Evolutionary conservation across 257 asterid genomes (phyloP).

Genomic region (Solanum ossicruentum): DNA sequence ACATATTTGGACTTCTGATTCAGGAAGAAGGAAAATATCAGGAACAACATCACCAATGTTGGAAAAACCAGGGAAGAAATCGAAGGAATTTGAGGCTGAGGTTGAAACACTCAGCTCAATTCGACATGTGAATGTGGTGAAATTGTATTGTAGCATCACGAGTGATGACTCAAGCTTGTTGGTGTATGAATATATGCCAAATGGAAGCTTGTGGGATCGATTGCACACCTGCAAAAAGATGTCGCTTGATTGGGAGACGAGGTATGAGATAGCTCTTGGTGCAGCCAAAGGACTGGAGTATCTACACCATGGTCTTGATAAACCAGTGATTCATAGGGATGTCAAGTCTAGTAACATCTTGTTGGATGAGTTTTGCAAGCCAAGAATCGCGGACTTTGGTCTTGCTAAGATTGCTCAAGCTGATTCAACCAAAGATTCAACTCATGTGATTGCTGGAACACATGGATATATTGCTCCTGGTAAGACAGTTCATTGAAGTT

Average conservation of each 20-base stretch:
- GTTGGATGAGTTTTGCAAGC: conserved; percentile 61
- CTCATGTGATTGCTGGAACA: conserved; percentile 75
- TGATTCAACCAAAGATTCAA: conserved; percentile 31
- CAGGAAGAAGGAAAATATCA: neutral
- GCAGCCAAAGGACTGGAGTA: conserved; percentile 87
- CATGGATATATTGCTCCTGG: conserved; percentile 97
- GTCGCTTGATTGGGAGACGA: conserved; percentile 56
- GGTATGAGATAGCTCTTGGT: conserved; percentile 76
- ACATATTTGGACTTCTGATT: conserved; percentile 47
- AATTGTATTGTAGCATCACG: conserved; percentile 62
- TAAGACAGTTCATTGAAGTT: neutral
- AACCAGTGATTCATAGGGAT: conserved; percentile 78
- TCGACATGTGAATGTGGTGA: conserved; percentile 81
- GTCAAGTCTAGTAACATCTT: conserved; percentile 92
- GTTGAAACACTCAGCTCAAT: conserved; percentile 68
- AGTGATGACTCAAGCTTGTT: conserved; percentile 83
- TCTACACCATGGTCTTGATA: conserved; percentile 65
- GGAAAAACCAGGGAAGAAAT: conserved; percentile 17
- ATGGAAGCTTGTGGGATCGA: conserved; percentile 85
- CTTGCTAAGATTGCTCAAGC: conserved; percentile 60
- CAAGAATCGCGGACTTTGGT: conserved; percentile 85
- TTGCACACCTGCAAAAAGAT: conserved; percentile 44
- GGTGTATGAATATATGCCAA: conserved; percentile 89
- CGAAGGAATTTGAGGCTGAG: conserved; percentile 64
- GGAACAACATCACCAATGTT: conserved; percentile 40